Base-by-base conservation (phyloP, 306 rosid genomes). In the Parietaria judaica region DNA sequence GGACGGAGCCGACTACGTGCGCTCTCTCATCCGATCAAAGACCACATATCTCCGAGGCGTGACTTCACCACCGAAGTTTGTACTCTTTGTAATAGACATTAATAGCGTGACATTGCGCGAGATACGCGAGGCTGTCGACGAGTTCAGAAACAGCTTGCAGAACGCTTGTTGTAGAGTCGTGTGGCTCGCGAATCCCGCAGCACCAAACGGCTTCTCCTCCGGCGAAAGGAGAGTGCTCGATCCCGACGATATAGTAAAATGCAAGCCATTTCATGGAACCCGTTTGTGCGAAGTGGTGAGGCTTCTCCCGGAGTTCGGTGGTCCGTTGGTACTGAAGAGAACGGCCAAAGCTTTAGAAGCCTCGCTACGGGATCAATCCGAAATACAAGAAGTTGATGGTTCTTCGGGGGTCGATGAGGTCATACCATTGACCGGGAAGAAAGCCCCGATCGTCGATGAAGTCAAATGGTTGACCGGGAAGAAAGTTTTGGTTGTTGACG, bases 271-370 rank as follows among this genome's bases (percentile, higher is more conserved):
- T 71, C 95, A 86, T 62, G 90, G 90, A 36, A 69, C 66, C 43
- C 76, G 90, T 53, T 71, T 86, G 53, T 71, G 77, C 56, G 74
- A 84, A 52, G 80, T 80, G 13, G 74, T 79, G 47, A 66, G 51
- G 65, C 82, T 84, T 72, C 88, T 90, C 73, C 95, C 97, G 6
- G 90, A 86, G 75, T 84, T 61, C 63, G 95, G 85, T 4, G 86
- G 95, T 16, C 47, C 54, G 45, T 54, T 34, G 3, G 12, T 35
- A 38, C 51, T 13, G 23, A 65, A 54, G 36, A 51, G 49, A 14
- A 41, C 6, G 38, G 56, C 14, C 5, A 5, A 17, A 49, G 53
- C 14, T 10, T 13, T 3, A 15, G 1, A 36, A 15, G 37, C n/a
- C 34, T 49, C 56, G 36, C 12, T 47, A 36, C 14, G 45, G 6